Conservation (phyloP, 2,329 filamentous ascomycete species). For the Pseudogymnoascus sp. region DNA sequence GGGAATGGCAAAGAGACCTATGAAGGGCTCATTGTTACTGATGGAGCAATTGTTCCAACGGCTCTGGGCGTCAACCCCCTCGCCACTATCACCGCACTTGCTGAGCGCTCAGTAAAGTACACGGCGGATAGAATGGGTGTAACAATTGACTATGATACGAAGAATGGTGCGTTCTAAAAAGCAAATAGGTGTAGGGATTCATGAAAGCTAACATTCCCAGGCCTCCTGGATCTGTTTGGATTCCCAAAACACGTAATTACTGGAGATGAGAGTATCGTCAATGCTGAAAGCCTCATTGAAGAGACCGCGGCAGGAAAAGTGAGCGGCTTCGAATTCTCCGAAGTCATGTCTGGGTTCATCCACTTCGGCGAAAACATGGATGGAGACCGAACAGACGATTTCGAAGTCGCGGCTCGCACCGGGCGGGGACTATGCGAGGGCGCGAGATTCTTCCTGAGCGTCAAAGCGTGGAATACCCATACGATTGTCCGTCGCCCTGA, state of each 20-base stretch:
- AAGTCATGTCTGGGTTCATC: slow-evolving; percentile 58
- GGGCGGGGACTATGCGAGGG: slow-evolving; percentile 48
- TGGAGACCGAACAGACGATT: slow-evolving; percentile 43
- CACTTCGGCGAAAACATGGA: slow-evolving; percentile 37
- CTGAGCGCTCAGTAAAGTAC: slow-evolving; percentile 53
- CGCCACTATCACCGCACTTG: slow-evolving; percentile 62
- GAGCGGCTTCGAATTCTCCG: slow-evolving; percentile 51
- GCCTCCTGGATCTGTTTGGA: slow-evolving; percentile 47
- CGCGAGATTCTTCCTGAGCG: slow-evolving; percentile 52
- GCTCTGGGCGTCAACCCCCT: slow-evolving; percentile 60
- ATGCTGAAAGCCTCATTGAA: slow-evolving; percentile 35
- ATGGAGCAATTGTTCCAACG: slow-evolving; percentile 54
- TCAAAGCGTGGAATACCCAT: slow-evolving; percentile 47
- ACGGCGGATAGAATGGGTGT: slow-evolving; percentile 38
- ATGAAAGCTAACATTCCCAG: slow-evolving; percentile 15
- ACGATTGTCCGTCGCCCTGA: slow-evolving; percentile 40
- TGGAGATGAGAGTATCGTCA: slow-evolving; percentile 34
- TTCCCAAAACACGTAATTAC: slow-evolving; percentile 34
- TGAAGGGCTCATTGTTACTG: slow-evolving; percentile 52
- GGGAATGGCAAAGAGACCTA: slow-evolving; percentile 46
- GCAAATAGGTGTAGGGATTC: not conserved
- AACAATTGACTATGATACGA: slow-evolving; percentile 38
- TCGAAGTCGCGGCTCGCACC: slow-evolving; percentile 44
- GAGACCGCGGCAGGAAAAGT: slow-evolving; percentile 29
- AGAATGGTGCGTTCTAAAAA: slow-evolving; percentile 25